Conservation (phyloP, 768 basidiomycete species). For the Tremella yokohamensis region DNA sequence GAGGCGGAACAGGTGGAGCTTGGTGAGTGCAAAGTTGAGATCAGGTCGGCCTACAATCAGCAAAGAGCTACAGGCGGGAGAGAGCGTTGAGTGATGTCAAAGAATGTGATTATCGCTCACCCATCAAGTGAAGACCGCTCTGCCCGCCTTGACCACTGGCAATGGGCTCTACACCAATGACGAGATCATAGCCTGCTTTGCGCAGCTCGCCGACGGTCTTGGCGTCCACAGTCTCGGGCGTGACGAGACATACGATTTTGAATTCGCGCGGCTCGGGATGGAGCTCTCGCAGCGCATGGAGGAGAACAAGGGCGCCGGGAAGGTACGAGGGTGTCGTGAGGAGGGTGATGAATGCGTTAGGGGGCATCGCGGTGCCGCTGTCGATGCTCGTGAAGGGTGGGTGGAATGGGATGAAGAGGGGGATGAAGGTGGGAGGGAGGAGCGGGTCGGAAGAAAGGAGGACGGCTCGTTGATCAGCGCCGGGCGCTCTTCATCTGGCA, state of each 20-base stretch:
- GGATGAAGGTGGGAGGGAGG: not conserved
- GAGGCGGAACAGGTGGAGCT: constrained; percentile 91
- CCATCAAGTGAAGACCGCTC: constrained; percentile 71
- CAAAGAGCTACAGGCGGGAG: constrained; percentile 7
- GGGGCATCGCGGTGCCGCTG: constrained; percentile 12
- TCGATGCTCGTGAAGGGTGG: not conserved
- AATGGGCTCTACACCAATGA: constrained; percentile 89
- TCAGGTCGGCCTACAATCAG: constrained; percentile 76
- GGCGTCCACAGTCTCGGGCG: constrained; percentile 88
- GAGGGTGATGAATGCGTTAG: constrained; percentile 76
- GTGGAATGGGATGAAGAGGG: constrained; percentile 4
- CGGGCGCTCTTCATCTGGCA: not conserved
- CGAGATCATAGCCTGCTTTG: constrained; percentile 68
- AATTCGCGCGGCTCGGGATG: constrained; percentile 61
- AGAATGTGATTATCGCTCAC: constrained; percentile 54
- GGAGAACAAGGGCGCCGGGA: constrained; percentile 82
- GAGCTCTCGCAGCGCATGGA: constrained; percentile 69
- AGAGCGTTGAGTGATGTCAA: not conserved
- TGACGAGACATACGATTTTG: constrained; percentile 79
- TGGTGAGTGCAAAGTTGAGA: constrained; percentile 88
- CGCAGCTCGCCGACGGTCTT: constrained; percentile 73
- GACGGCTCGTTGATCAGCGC: constrained; percentile 1
- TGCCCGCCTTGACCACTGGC: constrained; percentile 60
- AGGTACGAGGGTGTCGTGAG: constrained; percentile 89
- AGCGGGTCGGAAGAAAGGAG: constrained; percentile 1